These are phyloP conservation scores for Trichosporon coremiiforme DNA, from an alignment of 1,284 basidiomycete genomes.

Conservation along the genomic window DNA sequence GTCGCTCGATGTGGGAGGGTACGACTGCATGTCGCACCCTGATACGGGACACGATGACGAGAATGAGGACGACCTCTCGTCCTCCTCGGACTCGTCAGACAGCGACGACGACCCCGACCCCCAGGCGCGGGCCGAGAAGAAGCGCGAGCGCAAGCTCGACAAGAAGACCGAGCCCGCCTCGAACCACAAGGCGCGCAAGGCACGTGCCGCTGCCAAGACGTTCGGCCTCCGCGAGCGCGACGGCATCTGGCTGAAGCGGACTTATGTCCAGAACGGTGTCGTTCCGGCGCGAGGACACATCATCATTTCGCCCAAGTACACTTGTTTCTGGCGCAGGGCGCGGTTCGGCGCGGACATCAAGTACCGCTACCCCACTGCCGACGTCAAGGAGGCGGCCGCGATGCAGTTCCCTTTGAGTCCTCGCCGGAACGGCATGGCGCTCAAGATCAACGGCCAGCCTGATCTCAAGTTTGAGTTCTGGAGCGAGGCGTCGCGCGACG, in stretches of 20 bases:
- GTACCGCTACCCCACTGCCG: slow-evolving; percentile 61
- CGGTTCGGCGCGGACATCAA: slow-evolving; percentile 51
- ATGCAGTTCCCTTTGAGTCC: slow-evolving; percentile 46
- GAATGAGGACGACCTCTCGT: slow-evolving; percentile 22
- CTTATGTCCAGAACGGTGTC: slow-evolving; percentile 45
- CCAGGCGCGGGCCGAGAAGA: background rate
- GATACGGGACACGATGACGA: slow-evolving; percentile 39
- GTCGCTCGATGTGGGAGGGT: slow-evolving; percentile 45
- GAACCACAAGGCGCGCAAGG: slow-evolving; percentile 39
- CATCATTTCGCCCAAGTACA: slow-evolving; percentile 48
- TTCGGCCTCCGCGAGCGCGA: slow-evolving; percentile 54
- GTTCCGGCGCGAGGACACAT: slow-evolving; percentile 54
- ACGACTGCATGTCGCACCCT: slow-evolving; percentile 41
- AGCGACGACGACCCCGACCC: slow-evolving; percentile 21
- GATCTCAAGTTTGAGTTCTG: slow-evolving; percentile 63
- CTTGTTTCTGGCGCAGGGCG: slow-evolving; percentile 56
- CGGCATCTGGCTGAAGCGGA: slow-evolving; percentile 55
- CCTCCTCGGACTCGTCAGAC: slow-evolving; percentile 11
- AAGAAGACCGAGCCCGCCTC: slow-evolving; percentile 17
- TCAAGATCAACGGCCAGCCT: slow-evolving; percentile 61
- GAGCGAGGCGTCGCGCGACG: slow-evolving; percentile 58
- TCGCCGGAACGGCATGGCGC: slow-evolving; percentile 59
- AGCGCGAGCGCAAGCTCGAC: slow-evolving; percentile 13
- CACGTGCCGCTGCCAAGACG: slow-evolving; percentile 44
- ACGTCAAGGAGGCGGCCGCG: slow-evolving; percentile 57